These are phyloP conservation scores for Ceratocystis lukuohia DNA, from an alignment of 2,329 filamentous ascomycete species.

Conservation along the genomic window DNA sequence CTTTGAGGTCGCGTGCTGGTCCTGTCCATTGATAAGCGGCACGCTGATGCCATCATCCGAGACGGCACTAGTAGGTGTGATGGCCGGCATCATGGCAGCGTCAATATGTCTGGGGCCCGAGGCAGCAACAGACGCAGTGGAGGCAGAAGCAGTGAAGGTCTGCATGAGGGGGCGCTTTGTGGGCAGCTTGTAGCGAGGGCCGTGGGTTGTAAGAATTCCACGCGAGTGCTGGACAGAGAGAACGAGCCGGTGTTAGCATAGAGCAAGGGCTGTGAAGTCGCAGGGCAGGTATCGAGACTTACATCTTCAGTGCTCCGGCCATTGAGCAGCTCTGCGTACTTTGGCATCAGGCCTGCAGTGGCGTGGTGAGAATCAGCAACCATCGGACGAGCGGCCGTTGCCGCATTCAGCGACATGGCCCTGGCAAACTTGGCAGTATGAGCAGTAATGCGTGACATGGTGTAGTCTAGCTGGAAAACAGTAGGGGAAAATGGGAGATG, in stretches of 20 bases:
- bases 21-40: conserved; percentile 46
- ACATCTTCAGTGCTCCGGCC: conserved; percentile 30
- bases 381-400: conserved; percentile 28
- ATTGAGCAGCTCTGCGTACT: conserved; percentile 35
- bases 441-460: conserved; percentile 38
- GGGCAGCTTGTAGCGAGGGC: conserved; percentile 30
- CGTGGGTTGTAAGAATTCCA: conserved; percentile 35
- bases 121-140: conserved; percentile 29
- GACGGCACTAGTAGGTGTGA: conserved; percentile 32
- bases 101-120: conserved; percentile 34
- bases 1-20: conserved; percentile 34
- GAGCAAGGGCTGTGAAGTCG: neutral
- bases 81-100: conserved; percentile 38
- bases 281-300: conserved; percentile 21
- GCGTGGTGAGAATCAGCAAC: conserved; percentile 26
- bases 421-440: conserved; percentile 38
- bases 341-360: conserved; percentile 32
- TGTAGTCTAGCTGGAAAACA: conserved; percentile 11
- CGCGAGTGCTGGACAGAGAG: conserved; percentile 25
- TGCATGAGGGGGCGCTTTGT: conserved; percentile 44
- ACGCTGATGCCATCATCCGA: conserved; percentile 26
- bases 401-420: conserved; percentile 29
- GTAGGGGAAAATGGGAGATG: neutral
- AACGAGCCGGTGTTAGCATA: neutral
- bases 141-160: conserved; percentile 42